phyloP scores from a whole-genome alignment of 352 stramenopile genomes.

The Phytophthora boehmeriae region DNA sequence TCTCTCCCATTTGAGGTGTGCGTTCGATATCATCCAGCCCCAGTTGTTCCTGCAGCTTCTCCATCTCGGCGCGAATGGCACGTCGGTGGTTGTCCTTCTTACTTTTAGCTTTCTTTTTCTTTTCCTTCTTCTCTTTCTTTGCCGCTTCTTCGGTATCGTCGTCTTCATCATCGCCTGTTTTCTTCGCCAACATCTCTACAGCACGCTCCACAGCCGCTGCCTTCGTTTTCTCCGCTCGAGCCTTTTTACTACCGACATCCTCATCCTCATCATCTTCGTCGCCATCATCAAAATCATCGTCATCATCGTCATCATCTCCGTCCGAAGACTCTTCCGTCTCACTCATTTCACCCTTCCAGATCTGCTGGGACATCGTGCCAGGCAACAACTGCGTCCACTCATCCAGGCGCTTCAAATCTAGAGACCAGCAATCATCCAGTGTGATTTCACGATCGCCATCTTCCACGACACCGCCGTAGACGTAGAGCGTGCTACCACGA shows the following conservation, averaged over 20 bases:
- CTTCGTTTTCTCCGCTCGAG: slow-evolving; percentile 31
- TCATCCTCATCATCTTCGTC: slow-evolving; percentile 37
- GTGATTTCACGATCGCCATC: slow-evolving; percentile 95
- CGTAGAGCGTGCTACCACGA: slow-evolving; percentile 89
- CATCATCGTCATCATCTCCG: slow-evolving; percentile 76
- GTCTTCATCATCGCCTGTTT: slow-evolving; percentile 32
- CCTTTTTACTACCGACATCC: slow-evolving; percentile 14
- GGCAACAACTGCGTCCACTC: slow-evolving; percentile 92
- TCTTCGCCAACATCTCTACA: slow-evolving; percentile 64
- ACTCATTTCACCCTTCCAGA: slow-evolving; percentile 89
- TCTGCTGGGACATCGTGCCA: slow-evolving; percentile 93
- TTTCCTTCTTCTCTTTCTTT: slow-evolving; percentile 54
- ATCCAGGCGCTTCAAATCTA: slow-evolving; percentile 94
- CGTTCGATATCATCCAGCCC: slow-evolving; percentile 67
- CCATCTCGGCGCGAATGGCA: slow-evolving; percentile 79
- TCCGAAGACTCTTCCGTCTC: slow-evolving; percentile 88
- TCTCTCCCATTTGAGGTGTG: slow-evolving; percentile 87
- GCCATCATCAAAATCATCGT: slow-evolving; percentile 62
- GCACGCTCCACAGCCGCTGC: slow-evolving; percentile 58
- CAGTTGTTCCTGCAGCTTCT: slow-evolving; percentile 84
- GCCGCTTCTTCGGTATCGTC: slow-evolving; percentile 26
- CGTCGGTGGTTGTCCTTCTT: slow-evolving; percentile 73
- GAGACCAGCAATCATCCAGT: slow-evolving; percentile 94
- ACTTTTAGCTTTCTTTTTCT: slow-evolving; percentile 65
- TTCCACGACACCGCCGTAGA: slow-evolving; percentile 95